A percentile compares a stretch with the other conserved stretches of the same genome.
These are phyloP conservation scores for Aspergillus fumigatus DNA, from an alignment of 2,329 filamentous ascomycete species.

Conservation along the genomic window DNA sequence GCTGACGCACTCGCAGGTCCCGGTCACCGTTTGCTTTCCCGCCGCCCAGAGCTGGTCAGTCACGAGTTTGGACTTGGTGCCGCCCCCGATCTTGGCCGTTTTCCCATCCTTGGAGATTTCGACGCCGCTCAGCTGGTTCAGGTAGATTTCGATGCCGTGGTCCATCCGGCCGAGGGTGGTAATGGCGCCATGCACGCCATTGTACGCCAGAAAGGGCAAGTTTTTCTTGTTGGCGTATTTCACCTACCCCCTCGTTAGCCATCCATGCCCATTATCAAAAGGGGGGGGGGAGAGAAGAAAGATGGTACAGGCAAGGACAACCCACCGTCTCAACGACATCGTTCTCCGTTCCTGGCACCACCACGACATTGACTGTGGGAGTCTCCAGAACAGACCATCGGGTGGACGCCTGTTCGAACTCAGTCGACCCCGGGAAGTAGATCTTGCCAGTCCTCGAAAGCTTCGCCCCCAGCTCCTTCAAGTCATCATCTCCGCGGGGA, in stretches of 20 bases:
- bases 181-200: slow-evolving; percentile 50
- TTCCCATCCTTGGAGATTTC: slow-evolving; percentile 40
- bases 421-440: slow-evolving; percentile 40
- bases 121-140: slow-evolving; percentile 41
- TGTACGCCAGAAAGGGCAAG: slow-evolving; percentile 51
- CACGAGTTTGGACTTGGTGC: slow-evolving; percentile 44
- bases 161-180: slow-evolving; percentile 48
- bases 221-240: slow-evolving; percentile 45
- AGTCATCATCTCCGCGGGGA: slow-evolving; percentile 11
- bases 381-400: slow-evolving; percentile 46
- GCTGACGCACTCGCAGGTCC: slow-evolving; percentile 51
- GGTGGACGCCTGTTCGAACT: slow-evolving; percentile 35
- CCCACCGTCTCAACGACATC: slow-evolving; percentile 49
- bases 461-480: slow-evolving; percentile 15
- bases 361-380: slow-evolving; percentile 45
- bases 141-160: slow-evolving; percentile 48
- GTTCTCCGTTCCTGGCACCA: slow-evolving; percentile 45
- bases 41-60: slow-evolving; percentile 47
- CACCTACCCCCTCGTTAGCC: slow-evolving; percentile 29
- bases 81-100: slow-evolving; percentile 48
- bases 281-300: too few relatives aligned
- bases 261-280: neutral
- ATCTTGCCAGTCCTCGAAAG: slow-evolving; percentile 41
- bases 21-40: slow-evolving; percentile 50
- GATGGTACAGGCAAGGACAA: neutral